Evolutionary conservation across 1,139 yeast genomes (phyloP).

Genomic region (Kazachstania sp.): DNA sequence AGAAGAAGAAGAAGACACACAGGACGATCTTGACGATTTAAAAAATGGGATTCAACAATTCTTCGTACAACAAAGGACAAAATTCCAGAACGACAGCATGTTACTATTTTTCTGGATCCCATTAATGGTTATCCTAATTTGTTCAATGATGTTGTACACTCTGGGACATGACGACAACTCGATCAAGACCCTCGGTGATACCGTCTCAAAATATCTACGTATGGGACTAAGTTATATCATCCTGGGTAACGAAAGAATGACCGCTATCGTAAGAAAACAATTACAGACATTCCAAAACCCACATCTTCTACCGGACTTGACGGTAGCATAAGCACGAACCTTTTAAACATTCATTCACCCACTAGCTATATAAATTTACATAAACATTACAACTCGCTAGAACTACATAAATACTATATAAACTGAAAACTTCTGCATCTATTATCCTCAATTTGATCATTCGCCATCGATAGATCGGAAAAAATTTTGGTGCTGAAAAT

Average conservation of each 20-base stretch:
- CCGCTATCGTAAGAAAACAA: constrained; percentile 41
- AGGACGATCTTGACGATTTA: constrained; percentile 40
- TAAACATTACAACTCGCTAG: too few relatives aligned
- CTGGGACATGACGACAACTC: constrained; percentile 39
- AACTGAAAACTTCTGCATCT: too few relatives aligned
- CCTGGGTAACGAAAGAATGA: constrained; percentile 63
- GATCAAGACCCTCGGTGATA: constrained; percentile 24
- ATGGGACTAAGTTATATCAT: constrained; percentile 50
- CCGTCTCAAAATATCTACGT: constrained; percentile 42
- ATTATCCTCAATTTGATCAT: too few relatives aligned
- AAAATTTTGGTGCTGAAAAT: too few relatives aligned
- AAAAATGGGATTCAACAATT: constrained; percentile 48
- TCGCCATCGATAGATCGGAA: too few relatives aligned
- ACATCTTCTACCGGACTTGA: neutral
- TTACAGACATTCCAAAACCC: constrained; percentile 22
- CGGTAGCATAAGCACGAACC: neutral
- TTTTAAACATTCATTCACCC: neutral
- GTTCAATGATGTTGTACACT: constrained; percentile 44
- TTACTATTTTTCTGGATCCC: constrained; percentile 86
- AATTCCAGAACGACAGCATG: constrained; percentile 76
- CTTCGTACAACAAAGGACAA: constrained; percentile 48
- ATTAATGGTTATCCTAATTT: constrained; percentile 44
- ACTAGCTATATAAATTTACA: neutral
- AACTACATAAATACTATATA: too few relatives aligned
- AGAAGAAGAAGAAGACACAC: constrained; percentile 24